Base-by-base conservation (phyloP, 1,284 basidiomycete species). In the Papiliotrema nemorosa region DNA sequence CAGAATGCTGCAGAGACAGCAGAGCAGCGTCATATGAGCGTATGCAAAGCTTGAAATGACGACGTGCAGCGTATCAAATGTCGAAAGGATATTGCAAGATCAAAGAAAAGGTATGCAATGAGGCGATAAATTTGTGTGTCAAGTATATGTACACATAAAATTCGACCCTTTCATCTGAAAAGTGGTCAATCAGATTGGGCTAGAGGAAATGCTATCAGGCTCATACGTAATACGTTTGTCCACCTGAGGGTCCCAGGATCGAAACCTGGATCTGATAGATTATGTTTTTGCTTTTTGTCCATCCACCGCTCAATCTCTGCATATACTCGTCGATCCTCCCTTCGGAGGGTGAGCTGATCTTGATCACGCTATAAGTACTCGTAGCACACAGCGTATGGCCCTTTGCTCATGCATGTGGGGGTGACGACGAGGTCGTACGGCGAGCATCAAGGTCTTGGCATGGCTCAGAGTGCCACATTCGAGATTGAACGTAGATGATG, bases 191-290 rank as follows among this genome's bases (percentile, higher is more conserved):
- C 29, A 31, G 29, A 31, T 31, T 31, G 29, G 29, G 29, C 36
- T 38, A 38, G 14, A 38, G 36, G 36, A n/a, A 31, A 31, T 31
- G 29, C 29, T 36, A 34, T 31, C 38, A 38, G 52, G 52, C 52
- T 54, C 52, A 54, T 54, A 54, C 10, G 18, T 18, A 36, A 44
- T 44, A 18, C 18, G 38, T 40, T 16, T 22, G 24, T 48, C 14
- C 16, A 54, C 52, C 52, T 38, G 38, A 26, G 40, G 48, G 40
- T 54, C 52, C 43, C 52, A 39, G 36, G 52, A 54, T 54, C 52
- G 52, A 54, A 47, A 54, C 52, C 36, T 39, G 52, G 43, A 26
- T 22, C 24, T 36, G 52, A 46, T 54, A 54, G 16, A 13, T 44
- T 38, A 44, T 38, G 18, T 52, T 52, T 41, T 44, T 43, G 24